Conservation (phyloP, 1,284 basidiomycete genomes). For the Heterobasidion irregulare region DNA sequence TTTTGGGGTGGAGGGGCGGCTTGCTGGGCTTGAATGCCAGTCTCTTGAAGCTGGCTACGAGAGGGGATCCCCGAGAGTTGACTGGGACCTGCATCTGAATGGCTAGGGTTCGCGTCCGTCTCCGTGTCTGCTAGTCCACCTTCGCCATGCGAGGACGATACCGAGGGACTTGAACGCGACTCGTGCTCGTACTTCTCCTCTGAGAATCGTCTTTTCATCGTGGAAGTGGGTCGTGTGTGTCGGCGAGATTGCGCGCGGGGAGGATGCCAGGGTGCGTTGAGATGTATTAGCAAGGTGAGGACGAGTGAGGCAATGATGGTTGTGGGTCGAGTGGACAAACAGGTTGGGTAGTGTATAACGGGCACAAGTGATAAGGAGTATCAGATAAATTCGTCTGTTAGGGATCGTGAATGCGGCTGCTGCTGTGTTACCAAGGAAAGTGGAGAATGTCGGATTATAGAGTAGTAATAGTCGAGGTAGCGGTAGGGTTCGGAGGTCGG, state of each 20-base stretch:
- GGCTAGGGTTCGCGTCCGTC: constrained; percentile 29
- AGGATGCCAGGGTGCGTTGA: neutral
- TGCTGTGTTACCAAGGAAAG: constrained; percentile 10
- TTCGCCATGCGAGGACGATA: constrained; percentile 36
- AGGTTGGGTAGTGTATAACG: constrained; percentile 4
- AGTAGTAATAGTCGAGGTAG: constrained; percentile 3
- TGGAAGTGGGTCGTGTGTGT: neutral
- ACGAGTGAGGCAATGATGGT: neutral
- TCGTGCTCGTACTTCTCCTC: constrained; percentile 8
- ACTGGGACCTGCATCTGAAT: constrained; percentile 20
- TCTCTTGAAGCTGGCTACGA: neutral
- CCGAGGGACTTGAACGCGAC: constrained; percentile 30
- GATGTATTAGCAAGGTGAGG: neutral
- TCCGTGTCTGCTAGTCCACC: constrained; percentile 47
- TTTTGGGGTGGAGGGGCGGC: constrained; percentile 33
- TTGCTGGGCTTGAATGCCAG: neutral
- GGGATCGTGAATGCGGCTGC: constrained; percentile 10
- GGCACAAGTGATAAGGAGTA: neutral
- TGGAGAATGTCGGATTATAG: constrained; percentile 8
- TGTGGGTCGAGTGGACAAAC: neutral
- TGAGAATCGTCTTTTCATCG: constrained; percentile 10
- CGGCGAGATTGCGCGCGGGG: too few relatives aligned
- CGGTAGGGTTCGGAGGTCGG: constrained; percentile 1
- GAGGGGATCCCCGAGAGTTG: constrained; percentile 11
- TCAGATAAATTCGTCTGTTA: neutral